Evolutionary conservation across 805 yeast species (phyloP), one percentile per base, ranked within the genome.

Genomic region (Saturnispora halmiae): DNA sequence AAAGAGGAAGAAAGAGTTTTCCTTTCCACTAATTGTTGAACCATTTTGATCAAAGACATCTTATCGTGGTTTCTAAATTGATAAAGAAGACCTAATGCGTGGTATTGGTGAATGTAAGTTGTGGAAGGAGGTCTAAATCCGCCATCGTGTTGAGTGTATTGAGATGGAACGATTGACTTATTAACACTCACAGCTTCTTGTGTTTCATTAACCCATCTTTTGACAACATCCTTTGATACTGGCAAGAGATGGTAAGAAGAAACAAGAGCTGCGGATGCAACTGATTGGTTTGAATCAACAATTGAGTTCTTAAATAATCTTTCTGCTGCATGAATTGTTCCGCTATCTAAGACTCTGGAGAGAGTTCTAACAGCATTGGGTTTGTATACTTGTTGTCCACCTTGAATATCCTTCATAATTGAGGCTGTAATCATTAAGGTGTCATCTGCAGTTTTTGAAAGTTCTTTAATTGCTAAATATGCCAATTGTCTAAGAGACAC

Each of bases 381-480:
- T 57, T 87, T 86, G 64, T 82, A 87, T 46, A 86, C 67, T 48
- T 76, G 67, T 45, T 85, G 94, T 43, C 90, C 90, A 50, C 79
- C 80, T 65, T 94, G 96, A 41, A 92, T 85, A 65, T 92, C 98
- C 65, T 88, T 88, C 96, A 92, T 92, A 57, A 92, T 88, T 21
- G 95, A 87, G 2, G 96, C 85, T 21, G 98, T 92, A 21, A 90
- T 96, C 97, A 92, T 92, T 61, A 92, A 73, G 43, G 87, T 86
- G 62, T 92, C 96, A 51, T 85, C 84, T 16, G 96, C 85, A 47
- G 82, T 74, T 15, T 79, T 64, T 37, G 90, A 75, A 47, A 92
- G 73, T 61, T 90, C 96, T 66, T 92, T 92, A 62, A 90, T 87
- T 13, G 96, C 90, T 59, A 92, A 69, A 57, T 90, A 92, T 14